These are phyloP conservation scores for Colletotrichum horii DNA, from an alignment of 2,329 filamentous ascomycete species.

Conservation along the genomic window DNA sequence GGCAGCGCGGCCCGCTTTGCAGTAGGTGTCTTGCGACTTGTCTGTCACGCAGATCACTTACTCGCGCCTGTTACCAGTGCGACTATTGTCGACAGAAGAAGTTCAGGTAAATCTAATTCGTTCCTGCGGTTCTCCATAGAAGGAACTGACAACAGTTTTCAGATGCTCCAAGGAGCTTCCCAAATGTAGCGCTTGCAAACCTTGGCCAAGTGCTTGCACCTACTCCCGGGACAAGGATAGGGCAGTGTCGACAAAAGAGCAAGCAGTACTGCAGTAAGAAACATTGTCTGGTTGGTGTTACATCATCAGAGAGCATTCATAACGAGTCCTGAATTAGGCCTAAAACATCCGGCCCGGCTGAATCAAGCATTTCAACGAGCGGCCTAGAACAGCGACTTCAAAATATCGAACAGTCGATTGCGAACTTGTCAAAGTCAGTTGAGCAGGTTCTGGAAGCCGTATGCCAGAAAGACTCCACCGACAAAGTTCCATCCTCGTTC, in stretches of 20 bases:
- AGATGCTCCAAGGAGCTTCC: constrained; percentile 5
- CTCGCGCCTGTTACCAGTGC: not conserved
- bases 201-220: not conserved
- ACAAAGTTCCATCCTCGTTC: not conserved
- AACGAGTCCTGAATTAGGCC: not conserved
- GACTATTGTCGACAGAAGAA: constrained; percentile 12
- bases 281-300: not conserved
- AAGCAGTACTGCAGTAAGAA: not conserved
- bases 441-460: not conserved
- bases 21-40: not conserved
- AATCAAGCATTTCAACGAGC: not conserved
- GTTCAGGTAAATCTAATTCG: not conserved
- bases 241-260: not conserved
- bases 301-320: not conserved
- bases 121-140: too few relatives aligned
- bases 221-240: not conserved
- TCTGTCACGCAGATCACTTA: not conserved
- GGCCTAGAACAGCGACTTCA: not conserved
- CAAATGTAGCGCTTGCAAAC: constrained; percentile 4
- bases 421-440: not conserved
- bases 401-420: not conserved
- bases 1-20: not conserved
- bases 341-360: not conserved
- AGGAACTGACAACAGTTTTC: too few relatives aligned
- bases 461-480: too few relatives aligned